Evolutionary conservation across 2,329 filamentous ascomycete genomes (phyloP).

Genomic region (Clathrospora elynae): DNA sequence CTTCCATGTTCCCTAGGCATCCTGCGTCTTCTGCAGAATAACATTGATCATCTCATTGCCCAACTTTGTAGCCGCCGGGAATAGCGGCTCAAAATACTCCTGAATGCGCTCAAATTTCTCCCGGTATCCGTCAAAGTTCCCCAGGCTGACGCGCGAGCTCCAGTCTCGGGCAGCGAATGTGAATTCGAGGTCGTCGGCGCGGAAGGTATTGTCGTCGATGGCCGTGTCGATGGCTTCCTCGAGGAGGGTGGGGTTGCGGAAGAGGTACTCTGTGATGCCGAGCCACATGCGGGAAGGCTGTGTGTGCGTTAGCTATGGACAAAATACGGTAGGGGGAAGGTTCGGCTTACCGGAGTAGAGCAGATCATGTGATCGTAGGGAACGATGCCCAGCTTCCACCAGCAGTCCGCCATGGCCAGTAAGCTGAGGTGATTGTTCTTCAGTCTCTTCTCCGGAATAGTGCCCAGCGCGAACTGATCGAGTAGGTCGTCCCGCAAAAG

Average conservation of each 20-base stretch:
- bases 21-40: slow-evolving; percentile 76
- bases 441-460: slow-evolving; percentile 67
- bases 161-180: slow-evolving; percentile 95
- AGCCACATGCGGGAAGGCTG: slow-evolving; percentile 92
- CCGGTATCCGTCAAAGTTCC: slow-evolving; percentile 90
- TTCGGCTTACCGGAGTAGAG: slow-evolving; percentile 74
- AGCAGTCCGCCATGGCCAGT: slow-evolving; percentile 97
- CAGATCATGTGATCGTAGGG: slow-evolving; percentile 99
- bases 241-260: slow-evolving; percentile 78
- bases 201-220: slow-evolving; percentile 86
- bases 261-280: slow-evolving; percentile 95
- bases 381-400: slow-evolving; percentile 89
- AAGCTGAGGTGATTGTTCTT: slow-evolving; percentile 94
- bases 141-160: slow-evolving; percentile 89
- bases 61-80: slow-evolving; percentile 82
- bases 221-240: slow-evolving; percentile 85
- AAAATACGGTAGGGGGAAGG: neutral
- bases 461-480: slow-evolving; percentile 84
- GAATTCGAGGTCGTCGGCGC: slow-evolving; percentile 96
- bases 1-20: slow-evolving; percentile 7
- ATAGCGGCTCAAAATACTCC: slow-evolving; percentile 86
- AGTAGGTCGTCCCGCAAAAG: slow-evolving; percentile 80
- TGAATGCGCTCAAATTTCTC: slow-evolving; percentile 92
- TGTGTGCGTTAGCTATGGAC: slow-evolving; percentile 1
- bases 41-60: slow-evolving; percentile 98